Evolutionary conservation across 1,284 basidiomycete species (phyloP).

Genomic region (Leucoagaricus sp.): DNA sequence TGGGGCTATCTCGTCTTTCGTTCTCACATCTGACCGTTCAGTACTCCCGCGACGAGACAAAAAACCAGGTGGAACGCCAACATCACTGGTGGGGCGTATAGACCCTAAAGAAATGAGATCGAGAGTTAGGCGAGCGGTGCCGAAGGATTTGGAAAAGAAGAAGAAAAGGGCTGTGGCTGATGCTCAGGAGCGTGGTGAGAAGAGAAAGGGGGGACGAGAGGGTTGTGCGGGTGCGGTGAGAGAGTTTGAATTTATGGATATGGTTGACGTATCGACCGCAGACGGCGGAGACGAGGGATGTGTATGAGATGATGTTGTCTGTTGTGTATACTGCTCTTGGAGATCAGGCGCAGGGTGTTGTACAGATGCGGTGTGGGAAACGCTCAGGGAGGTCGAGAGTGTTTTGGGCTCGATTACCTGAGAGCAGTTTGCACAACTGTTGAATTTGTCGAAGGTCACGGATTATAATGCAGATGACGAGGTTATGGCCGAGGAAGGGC

Average conservation of each 20-base stretch:
- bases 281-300: too few species aligned
- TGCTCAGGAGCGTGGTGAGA: conserved; percentile 23
- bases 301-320: conserved; percentile 92
- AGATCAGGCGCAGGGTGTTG: conserved; percentile 94
- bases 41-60: conserved; percentile 80
- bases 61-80: conserved; percentile 97
- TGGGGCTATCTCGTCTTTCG: conserved; percentile 85
- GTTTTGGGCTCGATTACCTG: conserved; percentile 70
- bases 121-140: conserved; percentile 78
- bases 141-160: conserved; percentile 96
- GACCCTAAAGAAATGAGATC: conserved; percentile 94
- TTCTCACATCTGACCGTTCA: conserved; percentile 80
- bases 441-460: conserved; percentile 90
- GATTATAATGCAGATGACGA: conserved; percentile 90
- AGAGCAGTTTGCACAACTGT: conserved; percentile 85
- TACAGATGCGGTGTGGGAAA: conserved; percentile 92
- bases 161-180: conserved; percentile 78
- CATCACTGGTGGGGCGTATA: conserved; percentile 90
- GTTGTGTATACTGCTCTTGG: conserved; percentile 84
- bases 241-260: conserved; percentile 81
- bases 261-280: too few species aligned
- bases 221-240: conserved; percentile 54
- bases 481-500: conserved; percentile 60
- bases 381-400: conserved; percentile 88
- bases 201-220: conserved; percentile 60